A percentile compares a stretch with the other conserved stretches of the same genome.
Evolutionary conservation across 306 rosid species (phyloP).

Genomic region (Prunus davidiana): DNA sequence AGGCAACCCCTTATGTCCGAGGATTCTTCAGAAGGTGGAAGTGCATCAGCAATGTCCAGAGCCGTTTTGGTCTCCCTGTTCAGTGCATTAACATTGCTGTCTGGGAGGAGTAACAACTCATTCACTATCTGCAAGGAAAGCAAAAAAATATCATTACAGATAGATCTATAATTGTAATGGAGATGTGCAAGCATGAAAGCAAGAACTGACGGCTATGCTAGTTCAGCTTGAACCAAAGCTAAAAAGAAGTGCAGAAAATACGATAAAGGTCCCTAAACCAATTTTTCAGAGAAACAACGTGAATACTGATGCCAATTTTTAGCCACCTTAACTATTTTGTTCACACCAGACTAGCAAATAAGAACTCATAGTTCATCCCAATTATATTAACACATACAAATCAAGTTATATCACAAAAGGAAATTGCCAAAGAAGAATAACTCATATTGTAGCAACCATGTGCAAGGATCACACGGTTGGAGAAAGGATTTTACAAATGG

Average conservation of each 20-base stretch:
- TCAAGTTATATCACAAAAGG: not conserved
- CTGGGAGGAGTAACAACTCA: constrained; percentile 75
- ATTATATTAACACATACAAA: not conserved
- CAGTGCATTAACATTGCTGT: constrained; percentile 87
- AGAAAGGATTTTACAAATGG: not conserved
- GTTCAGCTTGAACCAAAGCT: not conserved
- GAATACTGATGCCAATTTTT: not conserved
- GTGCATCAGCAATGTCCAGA: constrained; percentile 86
- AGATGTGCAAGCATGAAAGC: not conserved
- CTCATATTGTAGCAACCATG: not conserved
- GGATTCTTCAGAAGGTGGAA: constrained; percentile 87
- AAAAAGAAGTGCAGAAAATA: not conserved
- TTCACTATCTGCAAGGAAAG: constrained; percentile 74
- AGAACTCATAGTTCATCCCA: not conserved
- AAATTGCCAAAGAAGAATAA: not conserved
- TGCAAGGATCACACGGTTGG: not conserved
- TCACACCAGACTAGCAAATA: not conserved
- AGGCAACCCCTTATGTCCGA: constrained; percentile 71
- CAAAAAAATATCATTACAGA: not conserved
- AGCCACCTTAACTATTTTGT: not conserved
- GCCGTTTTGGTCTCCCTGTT: constrained; percentile 97
- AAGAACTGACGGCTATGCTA: not conserved
- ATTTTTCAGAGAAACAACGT: not conserved
- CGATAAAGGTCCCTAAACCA: no score
- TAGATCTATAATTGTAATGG: not conserved